Conservation (phyloP, 2,329 filamentous ascomycete genomes). For the Penicillium freii region DNA sequence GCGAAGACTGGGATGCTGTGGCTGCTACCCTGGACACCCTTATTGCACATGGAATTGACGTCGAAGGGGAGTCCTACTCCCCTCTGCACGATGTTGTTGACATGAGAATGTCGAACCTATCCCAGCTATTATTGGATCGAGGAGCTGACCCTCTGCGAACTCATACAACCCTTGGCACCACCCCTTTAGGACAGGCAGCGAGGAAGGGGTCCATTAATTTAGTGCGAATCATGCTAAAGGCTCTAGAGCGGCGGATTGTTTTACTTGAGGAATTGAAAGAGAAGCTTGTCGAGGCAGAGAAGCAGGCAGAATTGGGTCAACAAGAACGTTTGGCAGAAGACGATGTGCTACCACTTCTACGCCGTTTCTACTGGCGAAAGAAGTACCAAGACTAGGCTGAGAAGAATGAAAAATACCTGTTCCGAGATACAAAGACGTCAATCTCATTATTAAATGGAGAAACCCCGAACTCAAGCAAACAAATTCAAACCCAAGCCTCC, state of each 20-base stretch:
- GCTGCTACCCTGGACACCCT: neutral
- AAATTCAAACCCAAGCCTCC: no score
- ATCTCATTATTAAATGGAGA: no score
- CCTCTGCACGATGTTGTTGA: neutral
- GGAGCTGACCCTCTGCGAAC: neutral
- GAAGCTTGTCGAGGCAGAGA: neutral
- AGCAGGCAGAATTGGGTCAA: neutral
- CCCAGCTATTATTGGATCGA: neutral
- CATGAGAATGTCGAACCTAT: neutral
- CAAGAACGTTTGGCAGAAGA: neutral
- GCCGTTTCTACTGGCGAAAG: neutral
- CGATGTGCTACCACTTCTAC: neutral
- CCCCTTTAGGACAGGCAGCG: neutral
- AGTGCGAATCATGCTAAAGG: neutral
- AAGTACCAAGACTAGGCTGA: neutral
- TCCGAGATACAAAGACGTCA: no score
- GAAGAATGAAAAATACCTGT: neutral
- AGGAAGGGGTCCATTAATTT: neutral
- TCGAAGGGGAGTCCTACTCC: neutral
- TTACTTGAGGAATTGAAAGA: neutral
- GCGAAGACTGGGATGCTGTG: neutral
- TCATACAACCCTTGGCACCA: neutral
- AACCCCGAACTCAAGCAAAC: no score
- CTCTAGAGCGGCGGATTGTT: neutral
- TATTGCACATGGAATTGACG: neutral